Evolutionary conservation across 2,329 filamentous ascomycete species (phyloP).

Genomic region (Byssochlamys sp.): DNA sequence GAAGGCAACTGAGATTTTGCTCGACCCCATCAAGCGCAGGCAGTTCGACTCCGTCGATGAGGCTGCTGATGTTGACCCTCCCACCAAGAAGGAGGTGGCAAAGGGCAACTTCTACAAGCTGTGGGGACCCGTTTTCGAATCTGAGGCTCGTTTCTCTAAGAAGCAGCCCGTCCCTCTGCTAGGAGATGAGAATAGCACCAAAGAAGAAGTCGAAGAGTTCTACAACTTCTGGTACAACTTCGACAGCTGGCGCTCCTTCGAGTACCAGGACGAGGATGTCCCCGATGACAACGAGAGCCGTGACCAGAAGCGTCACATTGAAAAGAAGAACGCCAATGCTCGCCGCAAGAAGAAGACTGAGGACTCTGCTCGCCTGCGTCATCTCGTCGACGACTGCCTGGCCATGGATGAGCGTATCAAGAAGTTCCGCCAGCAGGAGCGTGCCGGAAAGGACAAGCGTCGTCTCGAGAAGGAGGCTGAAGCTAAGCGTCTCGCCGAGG

Average conservation of each 20-base stretch:
- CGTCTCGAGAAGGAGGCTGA: constrained; percentile 80
- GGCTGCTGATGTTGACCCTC: constrained; percentile 81
- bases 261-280: constrained; percentile 97
- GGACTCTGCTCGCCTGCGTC: constrained; percentile 81
- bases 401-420: constrained; percentile 90
- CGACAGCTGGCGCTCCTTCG: constrained; percentile 93
- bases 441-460: constrained; percentile 94
- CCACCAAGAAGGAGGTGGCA: constrained; percentile 77
- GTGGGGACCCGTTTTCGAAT: constrained; percentile 81
- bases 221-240: constrained; percentile 99
- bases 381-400: constrained; percentile 77
- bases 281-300: constrained; percentile 98
- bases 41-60: constrained; percentile 97
- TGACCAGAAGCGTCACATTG: constrained; percentile 95
- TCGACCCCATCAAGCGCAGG: constrained; percentile 81
- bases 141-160: constrained; percentile 88
- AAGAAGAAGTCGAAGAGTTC: constrained; percentile 85
- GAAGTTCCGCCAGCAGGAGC: constrained; percentile 85
- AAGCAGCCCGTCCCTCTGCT: constrained; percentile 77
- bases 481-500: constrained; percentile 76
- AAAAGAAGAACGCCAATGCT: constrained; percentile 95
- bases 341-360: constrained; percentile 99
- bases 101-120: constrained; percentile 92
- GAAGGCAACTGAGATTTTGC: constrained; percentile 86
- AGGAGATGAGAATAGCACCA: constrained; percentile 71